Percentiles rank a stretch among this genome's conserved stretches.
These are phyloP conservation scores for Colletotrichum nymphaeae DNA, from an alignment of 2,329 filamentous ascomycete genomes.

Conservation along the genomic window DNA sequence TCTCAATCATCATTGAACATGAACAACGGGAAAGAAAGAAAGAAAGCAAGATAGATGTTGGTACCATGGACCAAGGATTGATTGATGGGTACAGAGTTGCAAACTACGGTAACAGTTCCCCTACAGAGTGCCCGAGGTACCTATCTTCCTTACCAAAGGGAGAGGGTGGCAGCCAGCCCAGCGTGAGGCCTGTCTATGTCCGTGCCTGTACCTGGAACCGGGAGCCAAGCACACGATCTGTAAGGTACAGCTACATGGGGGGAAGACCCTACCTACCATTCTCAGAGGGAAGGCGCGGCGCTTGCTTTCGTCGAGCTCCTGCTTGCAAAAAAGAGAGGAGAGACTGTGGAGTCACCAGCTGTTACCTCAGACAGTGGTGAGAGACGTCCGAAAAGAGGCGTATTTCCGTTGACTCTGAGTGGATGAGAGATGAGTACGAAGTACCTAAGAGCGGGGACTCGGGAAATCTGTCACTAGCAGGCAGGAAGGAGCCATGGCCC, in stretches of 20 bases:
- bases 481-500: neutral
- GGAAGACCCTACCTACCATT: neutral
- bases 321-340: neutral
- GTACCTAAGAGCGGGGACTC: neutral
- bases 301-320: neutral
- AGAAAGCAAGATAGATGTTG: neutral
- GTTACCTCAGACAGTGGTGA: neutral
- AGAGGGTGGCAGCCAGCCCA: neutral
- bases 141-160: too few relatives aligned
- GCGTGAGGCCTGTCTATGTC: neutral
- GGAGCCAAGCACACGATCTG: constrained; percentile 8
- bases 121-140: neutral
- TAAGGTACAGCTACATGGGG: constrained; percentile 25
- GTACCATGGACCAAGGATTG: neutral
- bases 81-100: neutral
- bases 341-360: neutral
- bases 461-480: neutral
- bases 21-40: neutral
- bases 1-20: neutral
- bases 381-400: neutral
- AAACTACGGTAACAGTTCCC: too few relatives aligned
- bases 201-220: constrained; percentile 10
- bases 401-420: neutral
- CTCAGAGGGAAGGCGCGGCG: neutral
- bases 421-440: neutral